These are phyloP conservation scores for Aspergillus sp. DNA, from an alignment of 2,329 filamentous ascomycete genomes.

Conservation along the genomic window DNA sequence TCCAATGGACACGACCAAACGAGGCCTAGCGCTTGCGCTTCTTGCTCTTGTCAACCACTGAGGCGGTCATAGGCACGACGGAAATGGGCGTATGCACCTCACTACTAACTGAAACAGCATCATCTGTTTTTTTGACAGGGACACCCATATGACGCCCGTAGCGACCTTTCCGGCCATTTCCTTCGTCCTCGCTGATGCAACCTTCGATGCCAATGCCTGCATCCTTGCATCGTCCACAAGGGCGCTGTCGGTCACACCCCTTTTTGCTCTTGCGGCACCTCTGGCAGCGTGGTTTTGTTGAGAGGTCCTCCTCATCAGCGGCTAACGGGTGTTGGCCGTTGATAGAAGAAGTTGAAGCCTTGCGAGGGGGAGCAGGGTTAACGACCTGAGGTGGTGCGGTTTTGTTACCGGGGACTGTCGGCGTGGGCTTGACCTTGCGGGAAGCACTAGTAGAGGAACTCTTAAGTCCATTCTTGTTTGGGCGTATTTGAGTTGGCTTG, in stretches of 20 bases:
- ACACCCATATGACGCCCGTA: slow-evolving; percentile 74
- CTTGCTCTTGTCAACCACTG: slow-evolving; percentile 61
- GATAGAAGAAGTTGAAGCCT: slow-evolving; percentile 56
- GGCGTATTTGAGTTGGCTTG: slow-evolving; percentile 29
- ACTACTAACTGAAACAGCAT: slow-evolving; percentile 30
- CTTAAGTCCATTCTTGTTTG: slow-evolving; percentile 37
- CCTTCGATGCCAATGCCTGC: slow-evolving; percentile 90
- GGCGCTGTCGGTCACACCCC: slow-evolving; percentile 93
- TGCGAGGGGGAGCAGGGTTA: slow-evolving; percentile 53
- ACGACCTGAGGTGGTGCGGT: slow-evolving; percentile 42
- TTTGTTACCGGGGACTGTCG: slow-evolving; percentile 20
- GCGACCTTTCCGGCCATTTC: slow-evolving; percentile 92
- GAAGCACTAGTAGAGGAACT: slow-evolving; percentile 29
- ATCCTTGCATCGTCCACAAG: slow-evolving; percentile 92
- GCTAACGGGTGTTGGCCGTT: slow-evolving; percentile 63
- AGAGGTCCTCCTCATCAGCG: slow-evolving; percentile 82
- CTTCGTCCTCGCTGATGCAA: slow-evolving; percentile 96
- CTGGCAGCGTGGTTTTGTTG: slow-evolving; percentile 94
- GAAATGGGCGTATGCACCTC: slow-evolving; percentile 18
- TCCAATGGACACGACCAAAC: neutral
- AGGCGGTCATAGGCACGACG: slow-evolving; percentile 29
- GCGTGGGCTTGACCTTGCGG: slow-evolving; percentile 40
- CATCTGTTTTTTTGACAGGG: slow-evolving; percentile 58
- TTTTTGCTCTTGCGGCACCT: slow-evolving; percentile 99
- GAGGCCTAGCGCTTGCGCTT: slow-evolving; percentile 64